These are phyloP conservation scores for Fabrea salina DNA, from an alignment of 169 alveolate genomes.

Conservation along the genomic window DNA sequence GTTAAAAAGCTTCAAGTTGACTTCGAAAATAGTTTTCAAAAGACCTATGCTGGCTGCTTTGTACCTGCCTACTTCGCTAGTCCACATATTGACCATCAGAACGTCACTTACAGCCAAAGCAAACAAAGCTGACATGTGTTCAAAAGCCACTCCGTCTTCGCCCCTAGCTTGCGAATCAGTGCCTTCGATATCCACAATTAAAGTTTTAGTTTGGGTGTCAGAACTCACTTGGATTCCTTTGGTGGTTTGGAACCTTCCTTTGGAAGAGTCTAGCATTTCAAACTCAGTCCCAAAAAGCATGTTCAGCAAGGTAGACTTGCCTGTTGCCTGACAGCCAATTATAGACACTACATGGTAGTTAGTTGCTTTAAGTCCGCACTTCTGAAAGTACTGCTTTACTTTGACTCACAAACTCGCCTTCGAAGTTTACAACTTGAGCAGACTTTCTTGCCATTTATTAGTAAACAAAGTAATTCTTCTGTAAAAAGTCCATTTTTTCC, in stretches of 20 bases:
- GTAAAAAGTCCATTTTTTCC: background rate
- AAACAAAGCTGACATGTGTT: constrained; percentile 69
- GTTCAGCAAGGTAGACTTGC: constrained; percentile 68
- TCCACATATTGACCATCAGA: constrained; percentile 68
- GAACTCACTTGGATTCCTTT: constrained; percentile 64
- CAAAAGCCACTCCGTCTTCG: constrained; percentile 56
- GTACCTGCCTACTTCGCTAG: constrained; percentile 68
- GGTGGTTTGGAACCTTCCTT: constrained; percentile 65
- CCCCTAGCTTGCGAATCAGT: constrained; percentile 66
- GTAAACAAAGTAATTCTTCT: constrained; percentile 8
- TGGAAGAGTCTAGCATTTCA: constrained; percentile 50
- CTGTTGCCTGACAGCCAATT: constrained; percentile 68
- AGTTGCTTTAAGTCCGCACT: background rate
- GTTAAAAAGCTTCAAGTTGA: constrained; percentile 62
- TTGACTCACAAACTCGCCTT: constrained; percentile 28
- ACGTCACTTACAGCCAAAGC: constrained; percentile 71
- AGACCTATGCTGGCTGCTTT: constrained; percentile 67
- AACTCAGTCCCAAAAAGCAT: constrained; percentile 61
- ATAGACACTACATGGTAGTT: constrained; percentile 15
- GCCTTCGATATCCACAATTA: constrained; percentile 67
- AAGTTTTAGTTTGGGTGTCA: constrained; percentile 6
- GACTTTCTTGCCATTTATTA: constrained; percentile 30
- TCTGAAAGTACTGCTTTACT: too few relatives aligned
- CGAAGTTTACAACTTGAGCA: constrained; percentile 19
- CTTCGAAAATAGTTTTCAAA: constrained; percentile 70